These are phyloP conservation scores for Lonicera japonica DNA, from an alignment of 129 eudicot genomes.

Conservation along the genomic window DNA sequence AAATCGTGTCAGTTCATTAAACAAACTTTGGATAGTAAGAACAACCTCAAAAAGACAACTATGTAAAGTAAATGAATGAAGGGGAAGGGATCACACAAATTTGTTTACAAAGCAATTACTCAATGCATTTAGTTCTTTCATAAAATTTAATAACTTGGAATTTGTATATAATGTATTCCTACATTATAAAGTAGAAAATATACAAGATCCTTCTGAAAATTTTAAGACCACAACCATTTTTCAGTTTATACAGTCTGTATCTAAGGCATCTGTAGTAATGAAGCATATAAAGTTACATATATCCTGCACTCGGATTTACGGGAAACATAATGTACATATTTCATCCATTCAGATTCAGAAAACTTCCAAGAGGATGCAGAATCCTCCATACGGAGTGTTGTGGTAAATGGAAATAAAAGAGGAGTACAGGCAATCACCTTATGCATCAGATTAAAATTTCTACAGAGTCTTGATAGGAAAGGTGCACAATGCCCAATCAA, in stretches of 20 bases:
- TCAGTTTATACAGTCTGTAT: neutral
- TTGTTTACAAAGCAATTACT: too few species aligned
- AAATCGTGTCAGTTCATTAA: slow-evolving; percentile 29
- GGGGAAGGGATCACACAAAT: neutral
- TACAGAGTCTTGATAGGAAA: slow-evolving; percentile 71
- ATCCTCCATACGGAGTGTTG: too few species aligned
- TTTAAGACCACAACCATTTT: neutral
- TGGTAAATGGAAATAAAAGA: neutral
- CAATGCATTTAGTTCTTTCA: neutral
- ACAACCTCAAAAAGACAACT: neutral
- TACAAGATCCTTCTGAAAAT: neutral
- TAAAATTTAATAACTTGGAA: neutral
- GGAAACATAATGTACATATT: neutral
- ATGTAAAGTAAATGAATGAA: neutral
- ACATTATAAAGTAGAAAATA: neutral
- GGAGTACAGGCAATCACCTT: slow-evolving; percentile 43
- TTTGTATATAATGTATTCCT: neutral
- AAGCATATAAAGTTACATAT: neutral
- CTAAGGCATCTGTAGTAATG: neutral
- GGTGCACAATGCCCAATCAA: slow-evolving; percentile 87
- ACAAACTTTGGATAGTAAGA: neutral
- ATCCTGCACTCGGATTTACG: neutral
- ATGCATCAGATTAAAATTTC: slow-evolving; percentile 87
- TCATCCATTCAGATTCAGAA: too few species aligned
- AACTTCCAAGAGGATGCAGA: neutral